Evolutionary conservation across 495 filamentous ascomycete species (phyloP), one percentile per base, ranked within the genome.

Genomic region (Hypoxylon lenormandii): DNA sequence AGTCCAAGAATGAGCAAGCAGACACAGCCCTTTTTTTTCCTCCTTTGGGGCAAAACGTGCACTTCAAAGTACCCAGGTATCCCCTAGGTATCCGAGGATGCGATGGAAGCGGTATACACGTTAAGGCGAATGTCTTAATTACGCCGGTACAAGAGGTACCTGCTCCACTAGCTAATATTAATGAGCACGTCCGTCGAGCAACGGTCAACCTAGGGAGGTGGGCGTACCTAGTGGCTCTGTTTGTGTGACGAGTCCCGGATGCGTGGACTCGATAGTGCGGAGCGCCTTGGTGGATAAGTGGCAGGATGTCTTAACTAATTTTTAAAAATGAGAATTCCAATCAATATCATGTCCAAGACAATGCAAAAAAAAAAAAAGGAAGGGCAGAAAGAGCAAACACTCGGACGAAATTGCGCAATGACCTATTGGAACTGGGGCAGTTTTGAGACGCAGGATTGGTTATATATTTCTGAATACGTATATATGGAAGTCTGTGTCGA

Each of bases 121-220:
- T 50, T 3, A 4, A 51, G 23, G 26, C 15, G 48, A 33, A 19
- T 54, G 59, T 65, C 57, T 64, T 55, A 58, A 45, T 42, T 30
- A 52, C 38, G 26, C 45, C 22, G 48, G 61, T 57, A 43, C 61
- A 53, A 38, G 12, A 11, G 22, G 37, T 11, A 43, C 19, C 19
- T 47, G 51, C 50, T 69, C 67, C 67, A 70, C 67, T 26, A 66
- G 50, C 4, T 65, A 70, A 61, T 64, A 70, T 70, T 70, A 70
- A 70, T 65, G 37, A 62, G 50, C 37, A 42, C 43, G 51, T 26
- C 43, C 23, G 55, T 64, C 16, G 16, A 70, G 36, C 60, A 60
- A 61, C 50, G 60, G 45, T 70, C 15, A 56, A 55, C 60, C 66
- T 69, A 36, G 52, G 47, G 64, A 55, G 47, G 57, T 40, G 59